Evolutionary conservation across 306 rosid genomes (phyloP).

Genomic region (Casuarina equisetifolia): DNA sequence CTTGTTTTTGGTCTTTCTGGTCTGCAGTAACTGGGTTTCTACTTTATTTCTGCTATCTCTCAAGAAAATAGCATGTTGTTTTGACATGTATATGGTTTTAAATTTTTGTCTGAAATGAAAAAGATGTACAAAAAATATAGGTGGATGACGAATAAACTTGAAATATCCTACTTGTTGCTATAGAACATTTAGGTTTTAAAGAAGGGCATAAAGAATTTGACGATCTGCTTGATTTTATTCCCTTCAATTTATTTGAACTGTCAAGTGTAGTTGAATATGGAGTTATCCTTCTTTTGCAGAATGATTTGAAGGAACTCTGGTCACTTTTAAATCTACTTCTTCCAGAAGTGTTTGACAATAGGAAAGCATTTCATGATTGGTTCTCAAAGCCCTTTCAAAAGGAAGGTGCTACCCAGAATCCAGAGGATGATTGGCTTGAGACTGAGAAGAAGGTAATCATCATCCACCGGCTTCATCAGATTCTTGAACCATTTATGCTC

Average conservation of each 20-base stretch:
- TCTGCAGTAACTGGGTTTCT: not conserved
- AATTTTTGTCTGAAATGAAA: not conserved
- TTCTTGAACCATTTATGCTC: conserved; percentile 98
- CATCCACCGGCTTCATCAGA: conserved; percentile 97
- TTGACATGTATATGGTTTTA: not conserved
- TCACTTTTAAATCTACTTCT: conserved; percentile 96
- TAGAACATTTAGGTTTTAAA: not conserved
- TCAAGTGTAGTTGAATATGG: conserved; percentile 23
- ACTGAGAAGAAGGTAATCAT: conserved; percentile 94
- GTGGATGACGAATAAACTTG: not conserved
- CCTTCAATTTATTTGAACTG: not conserved
- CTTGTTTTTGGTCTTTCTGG: not conserved
- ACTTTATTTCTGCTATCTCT: not conserved
- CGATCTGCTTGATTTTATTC: conserved; percentile 7
- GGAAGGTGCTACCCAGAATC: conserved; percentile 73
- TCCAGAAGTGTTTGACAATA: conserved; percentile 96
- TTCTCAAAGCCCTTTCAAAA: conserved; percentile 96
- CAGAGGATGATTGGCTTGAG: conserved; percentile 98
- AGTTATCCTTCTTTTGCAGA: conserved; percentile 55
- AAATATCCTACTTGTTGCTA: not conserved
- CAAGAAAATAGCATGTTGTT: not conserved
- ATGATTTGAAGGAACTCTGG: conserved; percentile 99
- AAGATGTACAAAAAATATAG: not conserved
- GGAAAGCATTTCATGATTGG: conserved; percentile 98
- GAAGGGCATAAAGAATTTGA: not conserved